Evolutionary conservation across 345 rosid genomes (phyloP).

Genomic region (Microthlaspi erraticum): DNA sequence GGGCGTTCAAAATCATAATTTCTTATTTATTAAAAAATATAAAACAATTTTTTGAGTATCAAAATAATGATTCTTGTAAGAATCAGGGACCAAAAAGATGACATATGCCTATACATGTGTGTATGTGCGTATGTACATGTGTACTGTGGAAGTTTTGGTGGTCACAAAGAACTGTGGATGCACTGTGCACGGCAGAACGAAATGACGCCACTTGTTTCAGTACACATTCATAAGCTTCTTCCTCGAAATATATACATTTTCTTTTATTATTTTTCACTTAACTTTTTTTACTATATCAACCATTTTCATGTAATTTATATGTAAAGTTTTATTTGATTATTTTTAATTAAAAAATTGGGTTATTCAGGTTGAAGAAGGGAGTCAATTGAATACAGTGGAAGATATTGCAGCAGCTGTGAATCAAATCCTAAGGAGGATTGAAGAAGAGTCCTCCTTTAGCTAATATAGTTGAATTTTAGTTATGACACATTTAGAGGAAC

Average conservation of each 20-base stretch:
- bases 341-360: background rate
- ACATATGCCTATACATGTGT: slow-evolving; percentile 42
- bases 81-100: slow-evolving; percentile 47
- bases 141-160: slow-evolving; percentile 42
- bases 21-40: slow-evolving; percentile 8
- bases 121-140: slow-evolving; percentile 25
- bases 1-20: slow-evolving; percentile 33
- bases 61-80: slow-evolving; percentile 38
- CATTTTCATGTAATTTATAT: slow-evolving; percentile 12
- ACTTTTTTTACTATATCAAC: slow-evolving; percentile 23
- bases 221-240: slow-evolving; percentile 41
- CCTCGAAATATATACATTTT: slow-evolving; percentile 36
- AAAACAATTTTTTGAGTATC: slow-evolving; percentile 2
- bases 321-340: background rate
- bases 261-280: background rate
- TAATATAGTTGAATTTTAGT: slow-evolving; percentile 35
- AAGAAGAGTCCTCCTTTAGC: slow-evolving; percentile 61
- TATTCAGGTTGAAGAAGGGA: slow-evolving; percentile 80
- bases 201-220: slow-evolving; percentile 47
- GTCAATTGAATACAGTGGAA: slow-evolving; percentile 78
- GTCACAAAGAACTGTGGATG: slow-evolving; percentile 42
- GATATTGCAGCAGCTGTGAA: slow-evolving; percentile 84
- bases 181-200: slow-evolving; percentile 46
- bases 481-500: slow-evolving; percentile 33
- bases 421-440: slow-evolving; percentile 62